Conservation (phyloP, 352 stramenopile genomes). For the Albugo laibachii region DNA sequence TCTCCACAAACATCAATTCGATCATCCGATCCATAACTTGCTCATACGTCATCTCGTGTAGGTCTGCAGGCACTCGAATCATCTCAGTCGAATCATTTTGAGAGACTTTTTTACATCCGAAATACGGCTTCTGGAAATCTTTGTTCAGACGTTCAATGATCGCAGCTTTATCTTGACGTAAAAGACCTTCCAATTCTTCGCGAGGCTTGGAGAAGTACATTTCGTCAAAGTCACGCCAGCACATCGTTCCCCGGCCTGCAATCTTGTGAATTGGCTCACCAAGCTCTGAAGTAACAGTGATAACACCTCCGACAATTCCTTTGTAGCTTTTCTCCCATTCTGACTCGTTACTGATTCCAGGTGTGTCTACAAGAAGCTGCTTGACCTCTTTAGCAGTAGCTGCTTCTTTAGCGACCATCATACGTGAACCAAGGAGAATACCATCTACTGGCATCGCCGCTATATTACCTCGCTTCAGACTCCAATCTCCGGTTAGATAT, state of each 20-base stretch:
- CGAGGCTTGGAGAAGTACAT: conserved; percentile 60
- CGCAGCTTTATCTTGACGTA: conserved; percentile 46
- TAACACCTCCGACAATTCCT: conserved; percentile 33
- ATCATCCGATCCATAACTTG: conserved; percentile 61
- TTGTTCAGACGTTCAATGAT: conserved; percentile 67
- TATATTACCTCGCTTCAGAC: conserved; percentile 16
- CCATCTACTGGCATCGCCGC: conserved; percentile 62
- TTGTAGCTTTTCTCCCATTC: conserved; percentile 72
- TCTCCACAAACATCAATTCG: conserved; percentile 53
- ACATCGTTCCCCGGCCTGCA: conserved; percentile 42
- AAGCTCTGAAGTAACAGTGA: conserved; percentile 71
- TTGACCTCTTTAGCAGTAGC: conserved; percentile 67
- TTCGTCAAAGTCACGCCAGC: conserved; percentile 72
- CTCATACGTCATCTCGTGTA: conserved; percentile 76
- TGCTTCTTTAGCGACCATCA: conserved; percentile 80
- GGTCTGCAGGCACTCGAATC: conserved; percentile 11
- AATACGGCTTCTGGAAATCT: conserved; percentile 83
- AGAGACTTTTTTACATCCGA: conserved; percentile 31
- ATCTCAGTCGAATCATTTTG: too few relatives aligned
- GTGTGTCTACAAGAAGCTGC: conserved; percentile 58
- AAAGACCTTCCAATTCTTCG: conserved; percentile 40
- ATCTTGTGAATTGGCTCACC: conserved; percentile 77
- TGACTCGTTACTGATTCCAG: conserved; percentile 42
- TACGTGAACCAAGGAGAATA: conserved; percentile 62
- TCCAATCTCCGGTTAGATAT: conserved; percentile 78